Evolutionary conservation across 495 filamentous ascomycete genomes (phyloP), one percentile per base, ranked within the genome.

Genomic region (Lasiosphaeria hispida): DNA sequence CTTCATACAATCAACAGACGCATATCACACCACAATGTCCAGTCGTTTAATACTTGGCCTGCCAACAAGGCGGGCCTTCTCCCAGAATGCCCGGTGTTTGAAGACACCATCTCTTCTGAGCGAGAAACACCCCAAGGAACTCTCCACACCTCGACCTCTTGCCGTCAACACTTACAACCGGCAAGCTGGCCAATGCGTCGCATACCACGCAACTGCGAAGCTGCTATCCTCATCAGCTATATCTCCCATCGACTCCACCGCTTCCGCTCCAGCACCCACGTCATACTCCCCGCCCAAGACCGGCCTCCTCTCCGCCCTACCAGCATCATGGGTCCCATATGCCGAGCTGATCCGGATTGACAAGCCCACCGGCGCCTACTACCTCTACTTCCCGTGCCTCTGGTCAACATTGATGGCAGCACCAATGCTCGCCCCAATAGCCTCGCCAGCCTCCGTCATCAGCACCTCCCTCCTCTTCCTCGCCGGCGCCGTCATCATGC

Each of bases 331-430:
- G 81, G 80, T 97, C 53, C 94, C 94, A 2, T 97, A 96, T 65
- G 94, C 88, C n/a, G 94, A 98, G 65, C 82, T 98, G 15, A 79
- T 91, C 61, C 87, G 94, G 13, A 83, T 97, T 61, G 92, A 98
- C 74, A 97, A 97, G 74, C 94, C 94, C 18, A 85, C 90, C 0
- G 94, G 94, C 62, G 90, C 93, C 42, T 92, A 94, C 74, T 97
- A 97, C 72, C 87, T 98, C 33, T 97, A 87, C 80, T 91, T 96
- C 66, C 94, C 94, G 13, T 96, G 93, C 66, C 79, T 95, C 37
- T 98, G 93, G 75, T 95, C 90, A 36, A 96, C 93, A 0, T 82
- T 91, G 14, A 71, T 86, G 57, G 86, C 83, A 6, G 87, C 81
- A 34, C 87, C 81, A 8, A 80, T 85, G 59, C 50, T 78, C 45